Percentiles rank a stretch among this genome's conserved stretches.
These are phyloP conservation scores for Cyathus striatus DNA, from an alignment of 768 basidiomycete genomes.

Conservation along the genomic window DNA sequence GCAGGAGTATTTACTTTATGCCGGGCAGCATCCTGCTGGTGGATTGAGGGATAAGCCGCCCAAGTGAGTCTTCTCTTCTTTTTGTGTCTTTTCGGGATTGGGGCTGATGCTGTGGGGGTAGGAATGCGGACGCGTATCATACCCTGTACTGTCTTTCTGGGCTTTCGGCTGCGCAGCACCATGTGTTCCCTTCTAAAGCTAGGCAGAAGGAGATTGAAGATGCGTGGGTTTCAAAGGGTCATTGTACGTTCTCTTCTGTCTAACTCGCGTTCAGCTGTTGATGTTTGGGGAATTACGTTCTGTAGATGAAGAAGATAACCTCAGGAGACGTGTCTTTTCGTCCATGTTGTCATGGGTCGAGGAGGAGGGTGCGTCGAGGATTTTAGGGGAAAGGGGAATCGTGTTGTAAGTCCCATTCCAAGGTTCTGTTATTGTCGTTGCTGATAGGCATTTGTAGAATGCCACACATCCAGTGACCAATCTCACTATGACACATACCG, in stretches of 20 bases:
- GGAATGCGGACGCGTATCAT: slow-evolving; percentile 91
- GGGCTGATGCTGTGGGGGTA: too few species aligned
- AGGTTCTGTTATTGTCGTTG: too few species aligned
- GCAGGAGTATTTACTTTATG: slow-evolving; percentile 83
- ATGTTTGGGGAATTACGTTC: too few species aligned
- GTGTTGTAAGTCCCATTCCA: too few species aligned
- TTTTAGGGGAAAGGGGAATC: slow-evolving; percentile 22
- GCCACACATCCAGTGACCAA: slow-evolving; percentile 30
- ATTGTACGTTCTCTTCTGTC: too few species aligned
- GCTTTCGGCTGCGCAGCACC: slow-evolving; percentile 84
- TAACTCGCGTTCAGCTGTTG: too few species aligned
- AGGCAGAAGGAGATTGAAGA: slow-evolving; percentile 13
- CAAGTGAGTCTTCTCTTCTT: too few species aligned
- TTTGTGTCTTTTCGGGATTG: too few species aligned
- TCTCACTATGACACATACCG: slow-evolving; percentile 30
- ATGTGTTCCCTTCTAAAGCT: slow-evolving; percentile 42
- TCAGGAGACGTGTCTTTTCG: slow-evolving; percentile 15
- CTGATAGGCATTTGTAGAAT: too few species aligned
- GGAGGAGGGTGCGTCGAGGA: slow-evolving; percentile 21
- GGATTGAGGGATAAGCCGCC: slow-evolving; percentile 95
- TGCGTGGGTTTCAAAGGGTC: too few species aligned
- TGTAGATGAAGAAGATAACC: too few species aligned
- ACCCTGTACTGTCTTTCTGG: slow-evolving; percentile 92
- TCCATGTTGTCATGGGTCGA: slow-evolving; percentile 25
- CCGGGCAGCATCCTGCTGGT: slow-evolving; percentile 81